Evolutionary conservation across 371 early-diverging fungal species (phyloP).

Genomic region (Dichotomocladium elegans): DNA sequence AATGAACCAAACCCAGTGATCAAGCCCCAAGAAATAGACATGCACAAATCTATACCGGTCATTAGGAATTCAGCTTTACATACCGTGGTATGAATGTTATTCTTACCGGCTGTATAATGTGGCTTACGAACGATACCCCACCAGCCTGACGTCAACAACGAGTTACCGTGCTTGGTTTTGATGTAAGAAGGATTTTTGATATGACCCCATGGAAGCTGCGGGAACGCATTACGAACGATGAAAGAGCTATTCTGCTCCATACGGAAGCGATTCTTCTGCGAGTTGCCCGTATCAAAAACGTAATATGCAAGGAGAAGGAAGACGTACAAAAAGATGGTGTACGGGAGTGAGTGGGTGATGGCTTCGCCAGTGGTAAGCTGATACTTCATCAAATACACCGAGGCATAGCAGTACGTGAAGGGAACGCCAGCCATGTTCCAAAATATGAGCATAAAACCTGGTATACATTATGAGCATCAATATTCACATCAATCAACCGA

Average conservation of each 20-base stretch:
- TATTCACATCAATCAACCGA: neutral
- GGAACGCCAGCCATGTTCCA: constrained; percentile 64
- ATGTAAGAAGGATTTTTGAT: constrained; percentile 74
- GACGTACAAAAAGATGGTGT: constrained; percentile 35
- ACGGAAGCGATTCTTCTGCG: constrained; percentile 87
- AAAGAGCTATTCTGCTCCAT: constrained; percentile 66
- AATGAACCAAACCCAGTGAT: constrained; percentile 72
- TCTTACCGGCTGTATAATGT: constrained; percentile 72
- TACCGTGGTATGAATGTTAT: neutral
- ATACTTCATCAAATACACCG: constrained; percentile 50
- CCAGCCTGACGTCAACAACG: constrained; percentile 80
- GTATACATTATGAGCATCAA: neutral
- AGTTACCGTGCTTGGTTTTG: constrained; percentile 71
- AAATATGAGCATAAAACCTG: constrained; percentile 60
- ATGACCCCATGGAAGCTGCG: constrained; percentile 62
- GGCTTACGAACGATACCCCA: constrained; percentile 85
- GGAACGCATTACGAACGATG: constrained; percentile 56
- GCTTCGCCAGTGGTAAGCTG: constrained; percentile 33
- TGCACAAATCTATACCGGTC: constrained; percentile 59
- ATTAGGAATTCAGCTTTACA: too few species aligned
- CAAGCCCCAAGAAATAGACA: constrained; percentile 81
- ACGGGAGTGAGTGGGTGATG: constrained; percentile 36
- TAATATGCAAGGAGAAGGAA: constrained; percentile 44
- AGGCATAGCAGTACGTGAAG: constrained; percentile 57
- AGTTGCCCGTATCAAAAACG: constrained; percentile 68